Evolutionary conservation across 1,284 basidiomycete genomes (phyloP).

Genomic region (Moniliophthora roreri): DNA sequence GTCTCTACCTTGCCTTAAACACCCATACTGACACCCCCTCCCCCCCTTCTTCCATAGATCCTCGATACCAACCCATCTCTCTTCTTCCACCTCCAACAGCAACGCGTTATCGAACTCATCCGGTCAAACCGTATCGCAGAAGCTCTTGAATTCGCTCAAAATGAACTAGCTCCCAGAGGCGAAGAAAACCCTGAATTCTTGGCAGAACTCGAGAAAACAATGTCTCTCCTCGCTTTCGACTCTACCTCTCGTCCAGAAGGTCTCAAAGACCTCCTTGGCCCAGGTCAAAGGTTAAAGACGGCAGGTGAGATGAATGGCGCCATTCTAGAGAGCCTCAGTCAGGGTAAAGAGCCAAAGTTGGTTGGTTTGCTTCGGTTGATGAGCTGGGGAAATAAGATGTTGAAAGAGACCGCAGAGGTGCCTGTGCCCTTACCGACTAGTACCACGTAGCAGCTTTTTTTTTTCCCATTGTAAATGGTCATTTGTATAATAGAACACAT

Average conservation of each 20-base stretch:
- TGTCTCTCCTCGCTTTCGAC: slow-evolving; percentile 88
- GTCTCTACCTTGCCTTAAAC: slow-evolving; percentile 12
- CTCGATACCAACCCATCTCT: slow-evolving; percentile 89
- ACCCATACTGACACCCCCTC: slow-evolving; percentile 17
- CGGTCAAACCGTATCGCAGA: slow-evolving; percentile 77
- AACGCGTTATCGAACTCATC: slow-evolving; percentile 94
- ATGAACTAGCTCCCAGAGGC: slow-evolving; percentile 91
- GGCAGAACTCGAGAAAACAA: slow-evolving; percentile 89
- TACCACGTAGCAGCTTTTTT: too few species aligned
- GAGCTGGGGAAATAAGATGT: slow-evolving; percentile 84
- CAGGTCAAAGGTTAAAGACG: slow-evolving; percentile 88
- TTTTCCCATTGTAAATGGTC: too few species aligned
- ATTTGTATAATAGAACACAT: too few species aligned
- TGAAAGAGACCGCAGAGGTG: slow-evolving; percentile 76
- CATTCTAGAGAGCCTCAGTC: slow-evolving; percentile 88
- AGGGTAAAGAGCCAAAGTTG: slow-evolving; percentile 91
- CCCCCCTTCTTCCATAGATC: slow-evolving; percentile 58
- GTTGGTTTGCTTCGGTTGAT: slow-evolving; percentile 84
- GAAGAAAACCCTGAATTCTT: slow-evolving; percentile 95
- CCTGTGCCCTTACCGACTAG: slow-evolving; percentile 49
- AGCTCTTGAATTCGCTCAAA: slow-evolving; percentile 89
- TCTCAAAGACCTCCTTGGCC: slow-evolving; percentile 79
- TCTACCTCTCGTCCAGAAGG: slow-evolving; percentile 51
- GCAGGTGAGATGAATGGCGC: slow-evolving; percentile 95
- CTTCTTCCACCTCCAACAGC: slow-evolving; percentile 93